Conservation (phyloP, 2,329 filamentous ascomycete genomes). For the Paraconiothyrium sp. region DNA sequence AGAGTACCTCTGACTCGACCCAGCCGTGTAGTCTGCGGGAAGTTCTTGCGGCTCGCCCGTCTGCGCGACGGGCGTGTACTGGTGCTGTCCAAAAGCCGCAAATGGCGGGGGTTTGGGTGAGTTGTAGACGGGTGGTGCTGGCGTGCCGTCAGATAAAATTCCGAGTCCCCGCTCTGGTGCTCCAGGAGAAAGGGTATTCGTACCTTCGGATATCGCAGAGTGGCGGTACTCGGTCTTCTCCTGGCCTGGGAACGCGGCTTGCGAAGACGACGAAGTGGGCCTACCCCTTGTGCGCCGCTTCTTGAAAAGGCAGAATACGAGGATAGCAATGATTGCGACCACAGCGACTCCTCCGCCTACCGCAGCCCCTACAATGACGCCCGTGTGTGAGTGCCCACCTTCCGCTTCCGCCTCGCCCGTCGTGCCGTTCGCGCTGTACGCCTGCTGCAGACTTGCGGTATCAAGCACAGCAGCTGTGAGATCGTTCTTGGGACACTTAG, state of each 20-base stretch:
- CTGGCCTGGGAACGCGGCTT: conserved; percentile 23
- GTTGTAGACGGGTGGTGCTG: conserved; percentile 40
- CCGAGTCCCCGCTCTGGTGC: neutral
- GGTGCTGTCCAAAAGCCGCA: conserved; percentile 28
- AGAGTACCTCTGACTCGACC: conserved; percentile 26
- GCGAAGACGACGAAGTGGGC: conserved; percentile 14
- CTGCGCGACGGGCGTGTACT: conserved; percentile 20
- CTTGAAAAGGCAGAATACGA: conserved; percentile 36
- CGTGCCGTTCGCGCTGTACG: conserved; percentile 22
- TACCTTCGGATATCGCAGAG: conserved; percentile 24
- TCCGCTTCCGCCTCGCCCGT: neutral
- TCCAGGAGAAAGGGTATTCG: conserved; percentile 5
- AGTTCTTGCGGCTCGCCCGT: conserved; percentile 31
- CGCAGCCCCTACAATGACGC: conserved; percentile 39
- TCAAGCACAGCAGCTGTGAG: conserved; percentile 40
- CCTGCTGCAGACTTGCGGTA: conserved; percentile 28
- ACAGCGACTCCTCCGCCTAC: conserved; percentile 38
- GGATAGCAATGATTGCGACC: conserved; percentile 34
- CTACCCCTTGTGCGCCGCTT: conserved; percentile 28
- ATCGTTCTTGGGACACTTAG: conserved; percentile 39
- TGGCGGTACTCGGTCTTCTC: conserved; percentile 23
- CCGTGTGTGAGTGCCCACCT: conserved; percentile 13
- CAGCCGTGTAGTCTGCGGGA: conserved; percentile 26
- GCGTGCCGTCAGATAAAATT: conserved; percentile 1
- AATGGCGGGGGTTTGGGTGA: conserved; percentile 27